Base-by-base conservation (phyloP, 768 basidiomycete genomes). In the Calocera viscosa region DNA sequence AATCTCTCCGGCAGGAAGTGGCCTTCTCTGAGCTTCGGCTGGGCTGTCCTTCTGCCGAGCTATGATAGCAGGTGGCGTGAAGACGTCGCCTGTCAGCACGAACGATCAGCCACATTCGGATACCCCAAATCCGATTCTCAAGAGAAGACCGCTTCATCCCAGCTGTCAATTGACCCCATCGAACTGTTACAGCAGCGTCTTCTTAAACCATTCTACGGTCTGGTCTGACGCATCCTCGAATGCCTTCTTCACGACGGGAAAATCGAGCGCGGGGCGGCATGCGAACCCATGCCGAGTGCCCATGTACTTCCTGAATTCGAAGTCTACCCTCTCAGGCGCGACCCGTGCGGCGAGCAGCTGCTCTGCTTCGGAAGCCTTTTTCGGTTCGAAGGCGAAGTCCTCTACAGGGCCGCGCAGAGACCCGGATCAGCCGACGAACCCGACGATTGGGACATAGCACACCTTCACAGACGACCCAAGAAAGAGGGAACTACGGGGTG, bases 201-300 rank as follows among this genome's bases (percentile, higher is more conserved):
- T 80, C 66, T 75, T 67, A 67, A 82, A 78, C 79, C 79, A 83
- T 17, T 71, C 73, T 8, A 77, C 73, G 0, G 76, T 76, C 66
- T 81, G 78, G n/a, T 77, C 73, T 43, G 81, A 73, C 11, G 80
- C 76, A 17, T 77, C 75, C 64, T 83, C 78, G 67, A 78, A 84
- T 1, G 75, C 81, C 49, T 76, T 77, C 68, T 78, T 78, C 63
- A 82, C 76, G 32, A 79, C 79, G 1, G 78, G 76, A 14, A 78
- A 74, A 5, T 68, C 70, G 38, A 82, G 73, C 67, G 81, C 79
- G 1, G 82, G 82, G 16, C 82, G 77, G 32, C 76, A 74, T 1
- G 81, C 81, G 28, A 84, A 84, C 28, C 83, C 80, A 65, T 82
- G 83, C 7, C 69, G 72, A 17, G 79, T 83, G 68, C 78, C 82